phyloP scores from a whole-genome alignment of 305 asterid genomes.

The Fraxinus floribunda region DNA sequence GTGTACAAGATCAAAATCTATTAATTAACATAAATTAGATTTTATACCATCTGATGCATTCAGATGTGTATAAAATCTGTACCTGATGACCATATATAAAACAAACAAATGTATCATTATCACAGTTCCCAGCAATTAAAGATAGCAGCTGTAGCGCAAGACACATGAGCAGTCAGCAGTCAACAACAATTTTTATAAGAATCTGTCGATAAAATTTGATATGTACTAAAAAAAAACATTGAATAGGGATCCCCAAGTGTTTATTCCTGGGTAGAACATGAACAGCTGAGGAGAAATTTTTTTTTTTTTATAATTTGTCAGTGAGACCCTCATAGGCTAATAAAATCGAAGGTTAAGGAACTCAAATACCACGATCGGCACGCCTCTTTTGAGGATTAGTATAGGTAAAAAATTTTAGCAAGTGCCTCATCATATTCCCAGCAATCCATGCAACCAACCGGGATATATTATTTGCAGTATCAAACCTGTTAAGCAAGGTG shows the following conservation, averaged over 20 bases:
- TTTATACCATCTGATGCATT: not conserved
- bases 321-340: no score
- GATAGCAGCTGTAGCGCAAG: not conserved
- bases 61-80: not conserved
- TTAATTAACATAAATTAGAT: not conserved
- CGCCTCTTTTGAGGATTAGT: not conserved
- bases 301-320: no score
- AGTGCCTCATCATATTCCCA: slow-evolving; percentile 20
- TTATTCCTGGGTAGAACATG: not conserved
- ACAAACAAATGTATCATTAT: not conserved
- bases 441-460: slow-evolving; percentile 10
- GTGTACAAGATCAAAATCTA: not conserved
- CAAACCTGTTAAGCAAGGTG: not conserved
- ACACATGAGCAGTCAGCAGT: not conserved
- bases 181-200: not conserved
- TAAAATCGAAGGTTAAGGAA: not conserved
- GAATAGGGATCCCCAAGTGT: not conserved
- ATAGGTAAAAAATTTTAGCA: not conserved
- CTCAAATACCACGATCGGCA: not conserved
- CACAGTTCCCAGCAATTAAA: not conserved
- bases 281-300: not conserved
- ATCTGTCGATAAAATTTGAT: not conserved
- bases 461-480: not conserved
- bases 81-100: not conserved
- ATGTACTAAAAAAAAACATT: not conserved